Conservation (phyloP, 192 early-diverging fungal species). For the Podila clonocystis region DNA sequence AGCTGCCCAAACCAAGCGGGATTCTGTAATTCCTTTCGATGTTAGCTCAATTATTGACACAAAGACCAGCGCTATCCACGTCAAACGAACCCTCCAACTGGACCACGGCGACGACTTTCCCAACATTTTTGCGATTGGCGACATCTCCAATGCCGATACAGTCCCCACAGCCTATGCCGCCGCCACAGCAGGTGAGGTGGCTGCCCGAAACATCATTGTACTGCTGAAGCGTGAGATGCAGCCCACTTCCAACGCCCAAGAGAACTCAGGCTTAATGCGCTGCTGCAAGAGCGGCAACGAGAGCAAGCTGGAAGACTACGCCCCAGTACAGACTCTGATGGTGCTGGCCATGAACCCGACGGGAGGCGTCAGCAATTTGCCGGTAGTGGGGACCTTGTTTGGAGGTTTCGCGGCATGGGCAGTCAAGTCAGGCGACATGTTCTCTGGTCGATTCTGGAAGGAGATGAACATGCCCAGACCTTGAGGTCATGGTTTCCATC, state of each 20-base stretch:
- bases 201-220: slow-evolving; percentile 31
- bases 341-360: slow-evolving; percentile 44
- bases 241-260: background rate
- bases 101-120: slow-evolving; percentile 55
- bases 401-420: slow-evolving; percentile 24
- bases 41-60: slow-evolving; percentile 49
- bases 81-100: slow-evolving; percentile 77
- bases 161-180: slow-evolving; percentile 49
- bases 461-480: slow-evolving; percentile 40
- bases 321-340: slow-evolving; percentile 15
- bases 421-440: slow-evolving; percentile 31
- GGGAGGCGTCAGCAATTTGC: slow-evolving; percentile 34
- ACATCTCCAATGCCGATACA: slow-evolving; percentile 64
- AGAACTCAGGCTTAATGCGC: background rate
- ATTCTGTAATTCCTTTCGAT: slow-evolving; percentile 46
- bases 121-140: slow-evolving; percentile 82
- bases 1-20: slow-evolving; percentile 69
- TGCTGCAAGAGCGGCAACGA: background rate
- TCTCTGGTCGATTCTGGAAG: slow-evolving; percentile 27
- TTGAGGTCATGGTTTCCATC: background rate
- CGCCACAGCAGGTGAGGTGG: slow-evolving; percentile 19
- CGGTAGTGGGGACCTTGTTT: slow-evolving; percentile 30
- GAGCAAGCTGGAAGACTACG: slow-evolving; percentile 32
- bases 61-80: slow-evolving; percentile 66
- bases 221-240: slow-evolving; percentile 14